Evolutionary conservation across 805 yeast genomes (phyloP).

Genomic region (Saturnispora zaruensis): DNA sequence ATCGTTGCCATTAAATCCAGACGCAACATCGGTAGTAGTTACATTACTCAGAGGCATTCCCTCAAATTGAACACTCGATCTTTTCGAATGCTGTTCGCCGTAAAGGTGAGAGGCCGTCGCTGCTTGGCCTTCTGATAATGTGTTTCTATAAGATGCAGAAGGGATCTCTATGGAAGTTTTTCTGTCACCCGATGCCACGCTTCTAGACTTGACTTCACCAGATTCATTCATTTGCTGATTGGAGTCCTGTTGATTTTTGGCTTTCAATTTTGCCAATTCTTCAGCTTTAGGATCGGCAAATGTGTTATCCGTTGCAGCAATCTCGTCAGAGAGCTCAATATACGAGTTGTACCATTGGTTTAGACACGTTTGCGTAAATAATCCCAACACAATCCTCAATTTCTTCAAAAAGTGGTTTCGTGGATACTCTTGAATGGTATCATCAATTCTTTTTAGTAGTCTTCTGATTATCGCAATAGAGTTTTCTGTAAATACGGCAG

Average conservation of each 20-base stretch:
- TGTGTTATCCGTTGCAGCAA: background rate
- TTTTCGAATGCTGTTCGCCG: background rate
- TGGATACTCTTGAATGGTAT: slow-evolving; percentile 29
- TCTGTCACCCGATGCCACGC: background rate
- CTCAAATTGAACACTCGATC: background rate
- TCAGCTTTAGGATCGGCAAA: slow-evolving; percentile 4
- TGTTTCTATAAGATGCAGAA: background rate
- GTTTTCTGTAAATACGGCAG: slow-evolving; percentile 39
- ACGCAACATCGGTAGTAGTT: slow-evolving; percentile 4
- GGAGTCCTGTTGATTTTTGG: background rate
- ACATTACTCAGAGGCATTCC: background rate
- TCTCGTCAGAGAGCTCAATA: slow-evolving; percentile 11
- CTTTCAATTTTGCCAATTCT: slow-evolving; percentile 1
- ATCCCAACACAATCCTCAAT: slow-evolving; percentile 45
- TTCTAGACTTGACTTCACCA: background rate
- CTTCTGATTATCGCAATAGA: slow-evolving; percentile 27
- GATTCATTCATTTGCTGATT: slow-evolving; percentile 1
- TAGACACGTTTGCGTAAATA: slow-evolving; percentile 55
- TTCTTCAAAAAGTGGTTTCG: slow-evolving; percentile 45
- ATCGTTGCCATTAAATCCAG: background rate
- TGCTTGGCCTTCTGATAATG: background rate
- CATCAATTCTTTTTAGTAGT: slow-evolving; percentile 23
- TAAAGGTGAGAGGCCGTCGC: background rate
- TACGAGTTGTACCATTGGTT: slow-evolving; percentile 36
- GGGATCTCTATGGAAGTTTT: background rate